A percentile compares a stretch with the other conserved stretches of the same genome.
Evolutionary conservation across 2,329 filamentous ascomycete genomes (phyloP).

Genomic region (Colletotrichum sp.): DNA sequence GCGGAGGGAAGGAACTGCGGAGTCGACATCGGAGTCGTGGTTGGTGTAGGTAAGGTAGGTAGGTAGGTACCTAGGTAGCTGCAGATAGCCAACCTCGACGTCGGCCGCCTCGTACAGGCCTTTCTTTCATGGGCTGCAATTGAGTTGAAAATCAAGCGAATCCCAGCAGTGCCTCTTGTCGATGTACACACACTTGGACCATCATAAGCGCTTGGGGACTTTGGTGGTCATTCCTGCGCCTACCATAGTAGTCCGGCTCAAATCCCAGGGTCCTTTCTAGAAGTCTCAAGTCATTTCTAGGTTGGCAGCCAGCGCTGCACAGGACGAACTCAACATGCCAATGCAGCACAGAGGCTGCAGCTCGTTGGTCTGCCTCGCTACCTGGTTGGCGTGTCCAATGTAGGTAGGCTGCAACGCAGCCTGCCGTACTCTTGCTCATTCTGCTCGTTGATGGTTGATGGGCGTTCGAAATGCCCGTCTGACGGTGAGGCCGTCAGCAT

Average conservation of each 20-base stretch:
- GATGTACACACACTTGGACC: background rate
- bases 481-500: slow-evolving; percentile 6
- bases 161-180: background rate
- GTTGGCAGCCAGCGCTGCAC: background rate
- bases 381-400: background rate
- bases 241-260: background rate
- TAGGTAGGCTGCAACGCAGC: background rate
- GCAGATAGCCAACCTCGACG: background rate
- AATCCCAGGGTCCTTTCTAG: slow-evolving; percentile 1
- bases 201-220: background rate
- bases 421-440: background rate
- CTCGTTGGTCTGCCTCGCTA: background rate
- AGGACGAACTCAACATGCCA: background rate
- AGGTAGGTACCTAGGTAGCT: background rate
- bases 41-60: background rate
- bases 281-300: background rate
- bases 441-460: background rate
- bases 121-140: background rate
- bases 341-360: background rate
- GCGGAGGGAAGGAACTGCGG: slow-evolving; percentile 10
- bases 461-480: slow-evolving; percentile 7
- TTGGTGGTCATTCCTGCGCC: background rate
- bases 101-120: background rate
- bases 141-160: background rate
- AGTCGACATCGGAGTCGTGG: background rate